Conservation (phyloP, 306 rosid genomes). For the Medicago ruthenica region DNA sequence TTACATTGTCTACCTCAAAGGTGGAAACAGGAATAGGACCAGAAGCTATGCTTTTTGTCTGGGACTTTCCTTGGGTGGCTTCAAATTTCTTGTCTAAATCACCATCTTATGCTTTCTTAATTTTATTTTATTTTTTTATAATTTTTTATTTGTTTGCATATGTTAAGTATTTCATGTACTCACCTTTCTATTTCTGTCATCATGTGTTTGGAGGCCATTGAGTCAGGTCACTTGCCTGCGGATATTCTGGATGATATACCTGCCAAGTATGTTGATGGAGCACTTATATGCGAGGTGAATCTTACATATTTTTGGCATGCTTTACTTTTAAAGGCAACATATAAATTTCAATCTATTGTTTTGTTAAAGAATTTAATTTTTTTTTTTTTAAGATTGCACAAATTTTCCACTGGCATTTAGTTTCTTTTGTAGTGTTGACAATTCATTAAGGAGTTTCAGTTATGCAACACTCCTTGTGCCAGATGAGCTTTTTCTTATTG, state of each 20-base stretch:
- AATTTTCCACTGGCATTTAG: conserved; percentile 20
- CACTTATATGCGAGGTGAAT: conserved; percentile 90
- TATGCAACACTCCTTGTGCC: conserved; percentile 27
- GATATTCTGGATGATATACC: conserved; percentile 94
- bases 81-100: conserved; percentile 32
- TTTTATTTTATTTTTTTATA: background rate
- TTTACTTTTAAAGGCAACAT: conserved; percentile 30
- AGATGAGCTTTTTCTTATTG: conserved; percentile 24
- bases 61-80: conserved; percentile 32
- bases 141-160: conserved; percentile 24
- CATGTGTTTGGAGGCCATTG: conserved; percentile 80
- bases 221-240: conserved; percentile 95
- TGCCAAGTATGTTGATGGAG: conserved; percentile 86
- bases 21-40: conserved; percentile 27
- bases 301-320: conserved; percentile 37
- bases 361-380: conserved; percentile 6
- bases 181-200: conserved; percentile 35
- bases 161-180: conserved; percentile 23
- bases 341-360: conserved; percentile 26
- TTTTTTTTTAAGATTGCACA: background rate
- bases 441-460: conserved; percentile 3
- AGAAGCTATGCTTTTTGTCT: conserved; percentile 31
- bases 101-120: conserved; percentile 16
- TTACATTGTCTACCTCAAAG: conserved; percentile 31
- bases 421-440: conserved; percentile 17